Evolutionary conservation across 2,329 filamentous ascomycete species (phyloP).

Genomic region (Cordyceps pruinosa): DNA sequence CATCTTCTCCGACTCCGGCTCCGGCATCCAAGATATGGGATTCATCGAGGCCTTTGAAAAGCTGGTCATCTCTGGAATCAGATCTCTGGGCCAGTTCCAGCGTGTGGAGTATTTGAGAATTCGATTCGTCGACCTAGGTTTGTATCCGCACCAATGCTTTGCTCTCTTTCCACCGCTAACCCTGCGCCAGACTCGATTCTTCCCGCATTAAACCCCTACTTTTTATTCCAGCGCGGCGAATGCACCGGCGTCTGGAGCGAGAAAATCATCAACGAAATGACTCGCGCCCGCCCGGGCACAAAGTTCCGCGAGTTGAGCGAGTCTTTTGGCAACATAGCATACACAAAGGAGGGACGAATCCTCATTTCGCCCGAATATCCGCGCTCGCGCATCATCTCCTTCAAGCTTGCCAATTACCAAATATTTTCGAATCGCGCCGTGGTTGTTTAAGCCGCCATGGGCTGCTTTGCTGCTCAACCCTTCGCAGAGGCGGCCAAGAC

Average conservation of each 20-base stretch:
- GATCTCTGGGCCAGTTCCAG: conserved; percentile 51
- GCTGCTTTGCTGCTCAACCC: neutral
- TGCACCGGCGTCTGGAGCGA: conserved; percentile 70
- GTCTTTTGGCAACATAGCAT: conserved; percentile 53
- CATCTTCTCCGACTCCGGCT: conserved; percentile 56
- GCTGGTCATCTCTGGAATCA: conserved; percentile 57
- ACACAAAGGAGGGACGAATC: conserved; percentile 53
- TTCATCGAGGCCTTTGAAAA: conserved; percentile 68
- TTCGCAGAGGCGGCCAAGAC: neutral
- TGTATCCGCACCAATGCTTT: conserved; percentile 17
- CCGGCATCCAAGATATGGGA: conserved; percentile 63
- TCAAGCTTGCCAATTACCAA: conserved; percentile 52
- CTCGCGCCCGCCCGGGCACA: conserved; percentile 49
- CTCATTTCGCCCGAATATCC: conserved; percentile 50
- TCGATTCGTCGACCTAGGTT: conserved; percentile 66
- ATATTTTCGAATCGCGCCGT: conserved; percentile 37
- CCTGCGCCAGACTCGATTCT: conserved; percentile 53
- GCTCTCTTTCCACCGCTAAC: conserved; percentile 15
- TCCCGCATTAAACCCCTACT: conserved; percentile 66
- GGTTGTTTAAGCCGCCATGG: conserved; percentile 23
- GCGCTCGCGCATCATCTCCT: conserved; percentile 44
- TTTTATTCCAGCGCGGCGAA: conserved; percentile 52
- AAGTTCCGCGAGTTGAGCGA: conserved; percentile 57
- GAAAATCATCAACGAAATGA: conserved; percentile 54
- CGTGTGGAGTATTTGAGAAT: conserved; percentile 60